These are phyloP conservation scores for Phytophthora kernoviae DNA, from an alignment of 352 stramenopile species.

Conservation along the genomic window DNA sequence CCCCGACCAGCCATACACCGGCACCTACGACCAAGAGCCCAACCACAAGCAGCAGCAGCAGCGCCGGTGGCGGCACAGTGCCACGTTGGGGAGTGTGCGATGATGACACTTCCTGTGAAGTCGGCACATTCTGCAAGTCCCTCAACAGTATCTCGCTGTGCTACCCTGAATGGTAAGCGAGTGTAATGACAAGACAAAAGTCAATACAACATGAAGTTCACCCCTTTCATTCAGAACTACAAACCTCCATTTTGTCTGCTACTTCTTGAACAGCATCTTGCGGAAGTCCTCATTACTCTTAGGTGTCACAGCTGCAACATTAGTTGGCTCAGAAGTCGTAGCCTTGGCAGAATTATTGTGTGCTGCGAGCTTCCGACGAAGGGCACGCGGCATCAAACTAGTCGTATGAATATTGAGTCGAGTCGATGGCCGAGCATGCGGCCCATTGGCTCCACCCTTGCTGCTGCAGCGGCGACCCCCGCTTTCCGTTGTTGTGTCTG, in stretches of 20 bases:
- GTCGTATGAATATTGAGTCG: constrained; percentile 31
- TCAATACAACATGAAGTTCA: constrained; percentile 15
- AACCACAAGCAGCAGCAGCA: neutral
- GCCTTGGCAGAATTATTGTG: constrained; percentile 29
- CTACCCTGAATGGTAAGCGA: constrained; percentile 17
- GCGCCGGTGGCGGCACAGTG: neutral
- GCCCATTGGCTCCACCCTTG: constrained; percentile 14
- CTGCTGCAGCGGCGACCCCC: neutral
- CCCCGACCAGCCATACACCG: neutral
- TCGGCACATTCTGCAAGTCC: constrained; percentile 17
- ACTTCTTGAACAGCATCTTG: constrained; percentile 62
- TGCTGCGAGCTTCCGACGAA: constrained; percentile 38
- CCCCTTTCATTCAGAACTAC: constrained; percentile 16
- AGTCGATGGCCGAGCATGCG: constrained; percentile 31
- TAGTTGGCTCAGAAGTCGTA: neutral
- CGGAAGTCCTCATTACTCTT: constrained; percentile 82
- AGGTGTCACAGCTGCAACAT: constrained; percentile 19
- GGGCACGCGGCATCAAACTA: constrained; percentile 60
- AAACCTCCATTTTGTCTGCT: constrained; percentile 16
- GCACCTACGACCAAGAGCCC: neutral
- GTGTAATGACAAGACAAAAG: constrained; percentile 3
- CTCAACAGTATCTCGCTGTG: constrained; percentile 19
- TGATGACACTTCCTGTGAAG: constrained; percentile 1
- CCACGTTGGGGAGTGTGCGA: constrained; percentile 11
- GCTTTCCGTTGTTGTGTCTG: constrained; percentile 35